Evolutionary conservation across 2,329 filamentous ascomycete genomes (phyloP), one percentile per base, ranked within the genome.

Genomic region (Clonostachys sp.): DNA sequence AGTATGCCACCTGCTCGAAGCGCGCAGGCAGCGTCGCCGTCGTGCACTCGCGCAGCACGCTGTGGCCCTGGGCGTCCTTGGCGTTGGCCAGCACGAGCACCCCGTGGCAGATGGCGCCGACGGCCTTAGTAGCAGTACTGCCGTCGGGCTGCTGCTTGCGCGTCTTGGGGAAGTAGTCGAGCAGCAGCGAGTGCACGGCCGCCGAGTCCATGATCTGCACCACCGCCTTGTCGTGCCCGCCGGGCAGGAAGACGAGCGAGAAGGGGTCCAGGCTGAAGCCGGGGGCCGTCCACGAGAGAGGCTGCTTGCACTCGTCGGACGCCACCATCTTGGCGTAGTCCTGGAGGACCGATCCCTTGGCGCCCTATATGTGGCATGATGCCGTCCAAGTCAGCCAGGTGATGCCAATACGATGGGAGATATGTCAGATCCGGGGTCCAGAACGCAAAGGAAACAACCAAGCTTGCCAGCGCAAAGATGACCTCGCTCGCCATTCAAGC

Each of bases 81-180:
- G 73, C 63, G 44, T 71, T 64, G 14, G 71, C 67, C 5, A 80
- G 61, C 16, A 72, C 70, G 67, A 77, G 71, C 44, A 78, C 73
- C 39, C 77, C 76, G 55, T 80, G 75, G 52, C 76, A 79, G 5
- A 79, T 67, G 6, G 75, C 75, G 0, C 65, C 73, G 20, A 77
- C 59, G 5, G 63, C 64, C 52, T 75, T 77, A 3, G 53, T 61
- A 14, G 67, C 60, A 6, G 8, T 5, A 2, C 5, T 13, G 12
- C 38, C 38, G 17, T 40, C 38, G n/a, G 38, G 3, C 38, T n/a
- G 38, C 3, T 70, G 68, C 52, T 70, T 75, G 45, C 59, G 62
- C 1, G 75, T 76, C 47, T 63, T 51, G 7, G 74, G 74, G 50
- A 78, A 78, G 57, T 73, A 78, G 14, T 63, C 61, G 2, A 63